phyloP scores from a whole-genome alignment of 2,329 filamentous ascomycete genomes.

The Aspergillus sp. region DNA sequence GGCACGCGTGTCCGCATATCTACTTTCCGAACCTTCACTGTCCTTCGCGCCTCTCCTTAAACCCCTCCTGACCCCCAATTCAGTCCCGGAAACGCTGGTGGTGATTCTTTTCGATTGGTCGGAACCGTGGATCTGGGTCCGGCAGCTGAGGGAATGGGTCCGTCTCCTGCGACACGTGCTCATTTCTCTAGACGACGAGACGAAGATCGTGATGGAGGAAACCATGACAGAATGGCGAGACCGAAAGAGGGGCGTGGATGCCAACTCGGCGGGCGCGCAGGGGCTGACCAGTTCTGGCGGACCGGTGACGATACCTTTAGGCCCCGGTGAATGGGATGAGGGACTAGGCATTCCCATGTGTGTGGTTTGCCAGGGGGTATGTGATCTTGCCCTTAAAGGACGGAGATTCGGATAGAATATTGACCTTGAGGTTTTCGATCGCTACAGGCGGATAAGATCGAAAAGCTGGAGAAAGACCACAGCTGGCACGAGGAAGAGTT shows the following conservation, averaged over 20 bases:
- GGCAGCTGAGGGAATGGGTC: constrained; percentile 87
- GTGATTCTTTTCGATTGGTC: constrained; percentile 95
- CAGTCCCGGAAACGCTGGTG: constrained; percentile 81
- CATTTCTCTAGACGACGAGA: constrained; percentile 69
- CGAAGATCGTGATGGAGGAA: constrained; percentile 82
- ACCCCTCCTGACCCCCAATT: constrained; percentile 78
- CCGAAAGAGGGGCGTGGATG: constrained; percentile 63
- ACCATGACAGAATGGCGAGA: constrained; percentile 79
- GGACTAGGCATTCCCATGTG: constrained; percentile 82
- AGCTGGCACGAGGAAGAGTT: constrained; percentile 97
- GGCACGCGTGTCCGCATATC: constrained; percentile 83
- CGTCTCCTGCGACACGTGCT: constrained; percentile 76
- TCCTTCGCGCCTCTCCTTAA: constrained; percentile 80
- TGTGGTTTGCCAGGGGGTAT: constrained; percentile 92
- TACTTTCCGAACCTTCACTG: constrained; percentile 79
- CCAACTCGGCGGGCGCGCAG: constrained; percentile 55
- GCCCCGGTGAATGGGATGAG: constrained; percentile 91
- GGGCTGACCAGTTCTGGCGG: constrained; percentile 61
- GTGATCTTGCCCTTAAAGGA: constrained; percentile 25
- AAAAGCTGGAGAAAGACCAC: constrained; percentile 82
- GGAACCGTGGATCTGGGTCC: constrained; percentile 88
- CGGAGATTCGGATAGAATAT: neutral
- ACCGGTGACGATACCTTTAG: constrained; percentile 72
- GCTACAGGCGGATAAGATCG: constrained; percentile 77
- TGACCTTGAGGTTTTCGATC: constrained; percentile 15